These are phyloP conservation scores for Eragrostis tef DNA, from an alignment of 202 grass and related monocot genomes.

Conservation along the genomic window DNA sequence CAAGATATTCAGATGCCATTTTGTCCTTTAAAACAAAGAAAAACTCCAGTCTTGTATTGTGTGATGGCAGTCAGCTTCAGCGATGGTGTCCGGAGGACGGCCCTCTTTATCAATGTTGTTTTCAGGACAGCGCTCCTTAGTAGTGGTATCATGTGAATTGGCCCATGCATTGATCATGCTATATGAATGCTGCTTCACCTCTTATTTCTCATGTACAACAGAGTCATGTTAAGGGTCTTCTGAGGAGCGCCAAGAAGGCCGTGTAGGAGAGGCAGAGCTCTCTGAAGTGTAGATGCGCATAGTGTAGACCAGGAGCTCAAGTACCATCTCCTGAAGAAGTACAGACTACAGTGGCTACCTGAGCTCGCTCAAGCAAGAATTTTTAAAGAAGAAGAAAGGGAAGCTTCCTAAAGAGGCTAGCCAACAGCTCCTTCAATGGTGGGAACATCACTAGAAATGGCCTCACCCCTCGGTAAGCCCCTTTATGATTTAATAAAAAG, in stretches of 20 bases:
- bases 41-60: too few species aligned
- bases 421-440: slow-evolving; percentile 91
- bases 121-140: too few species aligned
- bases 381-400: slow-evolving; percentile 99
- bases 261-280: slow-evolving; percentile 77
- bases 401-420: slow-evolving; percentile 97
- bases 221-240: slow-evolving; percentile 66
- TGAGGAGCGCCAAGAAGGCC: slow-evolving; percentile 92
- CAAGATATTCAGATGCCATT: too few species aligned
- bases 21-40: too few species aligned
- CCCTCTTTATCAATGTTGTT: too few species aligned
- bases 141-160: too few species aligned
- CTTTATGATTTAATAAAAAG: not conserved
- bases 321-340: slow-evolving; percentile 96
- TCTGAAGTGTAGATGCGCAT: slow-evolving; percentile 83
- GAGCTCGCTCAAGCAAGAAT: slow-evolving; percentile 94
- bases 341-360: slow-evolving; percentile 98
- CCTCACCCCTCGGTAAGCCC: slow-evolving; percentile 81
- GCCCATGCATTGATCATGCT: not conserved
- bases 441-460: slow-evolving; percentile 98
- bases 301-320: slow-evolving; percentile 92
- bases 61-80: too few species aligned
- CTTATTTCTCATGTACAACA: not conserved
- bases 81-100: too few species aligned
- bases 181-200: not conserved